These are phyloP conservation scores for Sugiyamaella grinbergsii DNA, from an alignment of 1,139 yeast genomes.

Conservation along the genomic window DNA sequence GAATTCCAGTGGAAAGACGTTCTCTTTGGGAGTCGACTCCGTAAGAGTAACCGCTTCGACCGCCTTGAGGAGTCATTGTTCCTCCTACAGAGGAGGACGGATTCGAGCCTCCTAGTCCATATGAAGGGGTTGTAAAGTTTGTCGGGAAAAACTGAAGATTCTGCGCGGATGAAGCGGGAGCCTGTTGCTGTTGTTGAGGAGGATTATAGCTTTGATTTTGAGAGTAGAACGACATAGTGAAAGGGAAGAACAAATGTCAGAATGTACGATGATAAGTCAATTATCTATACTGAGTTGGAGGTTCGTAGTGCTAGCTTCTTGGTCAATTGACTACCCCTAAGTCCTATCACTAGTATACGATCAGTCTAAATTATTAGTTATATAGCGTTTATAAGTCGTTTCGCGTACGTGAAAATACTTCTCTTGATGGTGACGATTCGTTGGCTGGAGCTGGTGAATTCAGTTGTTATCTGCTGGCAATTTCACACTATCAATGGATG, in stretches of 20 bases:
- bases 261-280: background rate
- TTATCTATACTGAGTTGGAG: background rate
- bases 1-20: slow-evolving; percentile 67
- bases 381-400: too few species aligned
- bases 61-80: slow-evolving; percentile 31
- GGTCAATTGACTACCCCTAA: too few species aligned
- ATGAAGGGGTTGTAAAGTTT: slow-evolving; percentile 35
- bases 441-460: too few species aligned
- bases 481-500: slow-evolving; percentile 2
- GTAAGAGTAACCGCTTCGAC: slow-evolving; percentile 27
- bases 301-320: too few species aligned
- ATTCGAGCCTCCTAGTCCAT: slow-evolving; percentile 23
- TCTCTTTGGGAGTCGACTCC: slow-evolving; percentile 43
- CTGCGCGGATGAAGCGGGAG: slow-evolving; percentile 23
- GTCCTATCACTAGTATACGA: too few species aligned
- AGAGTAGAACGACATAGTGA: slow-evolving; percentile 27
- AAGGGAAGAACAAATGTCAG: background rate
- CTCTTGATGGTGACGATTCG: too few species aligned
- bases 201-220: slow-evolving; percentile 25
- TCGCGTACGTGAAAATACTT: too few species aligned
- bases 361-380: too few species aligned
- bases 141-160: slow-evolving; percentile 42
- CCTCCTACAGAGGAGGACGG: slow-evolving; percentile 25
- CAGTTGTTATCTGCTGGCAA: slow-evolving; percentile 7
- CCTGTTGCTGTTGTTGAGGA: slow-evolving; percentile 22